Evolutionary conservation across 2,329 filamentous ascomycete species (phyloP).

Genomic region (Botrytis cinerea): DNA sequence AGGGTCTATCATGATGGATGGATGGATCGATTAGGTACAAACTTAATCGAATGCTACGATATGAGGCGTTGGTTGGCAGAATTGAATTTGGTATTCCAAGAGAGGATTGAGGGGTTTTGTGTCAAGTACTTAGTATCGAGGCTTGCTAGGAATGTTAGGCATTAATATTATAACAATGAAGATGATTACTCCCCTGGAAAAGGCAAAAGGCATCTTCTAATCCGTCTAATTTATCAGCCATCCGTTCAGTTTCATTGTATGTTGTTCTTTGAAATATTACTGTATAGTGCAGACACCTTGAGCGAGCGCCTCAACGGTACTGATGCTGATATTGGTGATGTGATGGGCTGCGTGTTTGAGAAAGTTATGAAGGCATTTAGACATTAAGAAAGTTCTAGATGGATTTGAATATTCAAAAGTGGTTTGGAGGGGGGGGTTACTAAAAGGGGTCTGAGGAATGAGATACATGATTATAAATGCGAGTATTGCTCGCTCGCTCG

Average conservation of each 20-base stretch:
- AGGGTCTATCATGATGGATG: constrained; percentile 15
- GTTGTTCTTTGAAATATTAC: not conserved
- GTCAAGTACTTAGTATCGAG: not conserved
- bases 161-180: constrained; percentile 10
- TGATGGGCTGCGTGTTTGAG: not conserved
- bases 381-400: not conserved
- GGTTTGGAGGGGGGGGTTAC: not conserved
- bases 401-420: not conserved
- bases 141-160: not conserved
- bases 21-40: constrained; percentile 22
- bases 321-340: not conserved
- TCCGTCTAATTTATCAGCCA: not conserved
- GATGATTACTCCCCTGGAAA: not conserved
- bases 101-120: constrained; percentile 5
- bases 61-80: constrained; percentile 24
- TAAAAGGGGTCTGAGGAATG: not conserved
- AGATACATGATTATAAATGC: not conserved
- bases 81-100: constrained; percentile 21
- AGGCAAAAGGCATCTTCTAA: not conserved
- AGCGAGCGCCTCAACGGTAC: not conserved
- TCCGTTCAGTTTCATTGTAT: not conserved
- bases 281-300: not conserved
- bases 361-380: not conserved
- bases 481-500: not conserved
- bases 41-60: constrained; percentile 17